Base-by-base conservation (phyloP, 2,329 filamentous ascomycete genomes). In the Xylariales sp. region DNA sequence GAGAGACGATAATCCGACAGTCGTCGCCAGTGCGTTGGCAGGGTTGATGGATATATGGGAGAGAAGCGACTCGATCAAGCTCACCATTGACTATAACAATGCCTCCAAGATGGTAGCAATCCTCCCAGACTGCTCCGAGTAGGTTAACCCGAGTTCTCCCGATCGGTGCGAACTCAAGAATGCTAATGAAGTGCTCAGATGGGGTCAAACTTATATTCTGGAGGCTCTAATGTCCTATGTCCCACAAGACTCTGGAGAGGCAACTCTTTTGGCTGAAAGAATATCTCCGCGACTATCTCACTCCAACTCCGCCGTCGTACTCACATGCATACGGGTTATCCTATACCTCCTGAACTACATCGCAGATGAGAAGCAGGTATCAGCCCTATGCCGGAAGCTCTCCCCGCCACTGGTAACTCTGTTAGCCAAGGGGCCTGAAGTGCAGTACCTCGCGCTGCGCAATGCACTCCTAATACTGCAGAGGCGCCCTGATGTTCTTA, bases 291-390 rank as follows among this genome's bases (percentile, higher is more conserved):
- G 93, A 13, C 74, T 98, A 20, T 97, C 93, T 18, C 93, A 98
- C 62, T 93, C 89, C 28, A 98, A 98, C 62, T 96, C 93, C 10
- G 85, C 93, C 0, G 93, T 98, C 21, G 93, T 97, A 4, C 74
- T 98, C 41, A 97, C 93, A 4, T 96, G 89, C 59, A 95, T 96
- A 54, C 83, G 93, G 41, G 93, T 98, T 28, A 90, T 98, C 24
- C 76, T 98, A 35, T 98, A 98, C 57, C 74, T 98, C 41, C 93
- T 97, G 88, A 98, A 98, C 69, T 98, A 98, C 66, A 96, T 98
- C 53, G 76, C 85, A 37, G 90, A 95, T 52, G 80, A 93, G 57
- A 93, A 88, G 63, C 86, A 94, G 49, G 87, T 96, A 45, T 82
- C 86, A 5, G 80, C 83, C 2, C 70, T 98, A 27, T 96, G 89